These are phyloP conservation scores for Elaeagnus macrophylla DNA, from an alignment of 306 rosid genomes.

Conservation along the genomic window DNA sequence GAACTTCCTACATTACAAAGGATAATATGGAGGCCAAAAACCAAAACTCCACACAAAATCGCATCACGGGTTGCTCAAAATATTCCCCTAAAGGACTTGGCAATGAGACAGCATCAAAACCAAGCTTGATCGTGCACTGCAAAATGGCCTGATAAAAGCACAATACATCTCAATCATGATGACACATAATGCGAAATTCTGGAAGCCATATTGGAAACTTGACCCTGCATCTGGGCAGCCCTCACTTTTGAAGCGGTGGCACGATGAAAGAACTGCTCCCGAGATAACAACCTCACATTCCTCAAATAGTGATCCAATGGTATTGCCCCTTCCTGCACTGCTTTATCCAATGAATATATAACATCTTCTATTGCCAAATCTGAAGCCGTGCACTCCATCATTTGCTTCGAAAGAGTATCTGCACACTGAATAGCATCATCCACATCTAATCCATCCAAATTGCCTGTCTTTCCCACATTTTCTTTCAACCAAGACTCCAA, in stretches of 20 bases:
- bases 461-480: constrained; percentile 45
- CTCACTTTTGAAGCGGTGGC: constrained; percentile 65
- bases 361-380: constrained; percentile 85
- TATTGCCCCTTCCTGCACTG: constrained; percentile 55
- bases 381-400: constrained; percentile 66
- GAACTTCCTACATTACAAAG: too few relatives aligned
- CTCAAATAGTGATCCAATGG: constrained; percentile 81
- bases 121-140: too few relatives aligned
- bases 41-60: too few relatives aligned
- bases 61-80: too few relatives aligned
- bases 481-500: constrained; percentile 75
- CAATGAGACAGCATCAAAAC: too few relatives aligned
- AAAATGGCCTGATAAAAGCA: too few relatives aligned
- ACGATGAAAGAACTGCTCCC: constrained; percentile 83
- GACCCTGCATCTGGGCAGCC: constrained; percentile 80
- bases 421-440: constrained; percentile 63
- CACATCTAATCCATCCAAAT: constrained; percentile 26
- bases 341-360: constrained; percentile 75
- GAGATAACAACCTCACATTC: constrained; percentile 68
- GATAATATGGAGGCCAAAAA: too few relatives aligned
- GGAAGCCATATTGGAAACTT: constrained; percentile 75
- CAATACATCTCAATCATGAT: background rate
- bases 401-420: constrained; percentile 65
- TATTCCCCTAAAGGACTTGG: too few relatives aligned
- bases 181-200: constrained; percentile 52